Base-by-base conservation (phyloP, 2,329 filamentous ascomycete genomes). In the Huntiella bhutanensis region DNA sequence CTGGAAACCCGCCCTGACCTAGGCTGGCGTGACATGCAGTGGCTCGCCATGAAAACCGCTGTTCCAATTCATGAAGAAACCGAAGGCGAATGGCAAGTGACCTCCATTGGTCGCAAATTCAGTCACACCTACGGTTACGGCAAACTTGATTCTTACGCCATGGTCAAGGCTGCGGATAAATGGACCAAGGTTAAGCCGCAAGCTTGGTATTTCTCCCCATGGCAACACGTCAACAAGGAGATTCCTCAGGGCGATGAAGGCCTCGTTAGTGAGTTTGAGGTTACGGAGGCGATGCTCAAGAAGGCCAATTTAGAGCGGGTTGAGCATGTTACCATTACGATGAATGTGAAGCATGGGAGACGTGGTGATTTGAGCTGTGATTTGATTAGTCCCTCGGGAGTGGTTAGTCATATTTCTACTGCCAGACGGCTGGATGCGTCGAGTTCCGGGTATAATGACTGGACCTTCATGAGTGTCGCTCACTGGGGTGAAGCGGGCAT, bases 401-500 rank as follows among this genome's bases (percentile, higher is more conserved):
- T 95, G 49, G 68, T 85, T 52, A 94, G 85, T 57, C 80, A 94
- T 57, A 74, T 98, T 45, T 81, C 87, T 4, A 82, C 78, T 10
- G 67, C 80, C 1, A 80, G 91, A 52, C 70, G 70, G 50, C 61
- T 74, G 16, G 91, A 98, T 59, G 66, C 70, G 1, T 71, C 70
- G 33, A 58, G 64, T 0, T 62, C 64, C 16, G 91, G 91, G 6
- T 98, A 96, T 59, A 66, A 78, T 34, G 85, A 96, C 63, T 98
- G 91, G 91, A 96, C 88, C 0, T 98, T 98, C 56, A 98, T 98
- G 91, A 92, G 80, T 51, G 91, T 98, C 34, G 87, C 80, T 52
- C 91, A 98, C 60, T 98, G 87, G 85, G 91, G 91, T 42, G 91
- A 98, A 62, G 71, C 72, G 38, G 87, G 86, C 49, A 62, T 87